Base-by-base conservation (phyloP, 2,329 filamentous ascomycete species). In the Leptographium radiaticola region DNA sequence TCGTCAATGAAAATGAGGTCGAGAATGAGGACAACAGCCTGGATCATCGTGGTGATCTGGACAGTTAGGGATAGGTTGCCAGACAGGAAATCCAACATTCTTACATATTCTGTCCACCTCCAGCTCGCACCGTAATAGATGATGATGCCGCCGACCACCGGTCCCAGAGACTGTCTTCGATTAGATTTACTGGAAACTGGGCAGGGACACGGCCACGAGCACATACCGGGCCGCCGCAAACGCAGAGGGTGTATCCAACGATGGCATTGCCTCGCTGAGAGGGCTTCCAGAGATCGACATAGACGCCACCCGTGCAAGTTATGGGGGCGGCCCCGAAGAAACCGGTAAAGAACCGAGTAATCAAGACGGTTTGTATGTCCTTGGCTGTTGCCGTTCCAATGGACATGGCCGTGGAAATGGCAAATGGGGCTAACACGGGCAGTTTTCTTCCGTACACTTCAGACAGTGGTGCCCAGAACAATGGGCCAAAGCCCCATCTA, bases 251-350 rank as follows among this genome's bases (percentile, higher is more conserved):
- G 63, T 86, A 87, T 0, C 77, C 77, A 0, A 83, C 80, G 66
- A 87, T 80, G 1, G 83, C 84, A 10, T 78, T 75, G 6, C 81
- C 84, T 55, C 84, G 71, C 59, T 80, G 66, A 3, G 77, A 73
- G 0, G 83, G 73, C 0, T 73, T 67, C 68, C 74, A 87, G 33
- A 87, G 69, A 65, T 87, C 84, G 30, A 78, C 79, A 8, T 87
- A 62, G 0, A 86, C 83, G 25, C 83, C 83, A 1, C 82, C 83
- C 0, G 81, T 85, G 59, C 84, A 86, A 0, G 81, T 86, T 0
- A 87, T 75, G 0, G 83, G 82, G 0, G 83, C 81, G 0, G 76
- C 77, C 11, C 77, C 75, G 58, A 84, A 84, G 55, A 84, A 75
- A 0, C 76, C 81, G 2, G 75, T 72, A 55, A 83, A 83, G 66